Percentiles rank a stretch among this genome's conserved stretches.
These are phyloP conservation scores for Letharia lupina DNA, from an alignment of 495 filamentous ascomycete species.

Conservation along the genomic window DNA sequence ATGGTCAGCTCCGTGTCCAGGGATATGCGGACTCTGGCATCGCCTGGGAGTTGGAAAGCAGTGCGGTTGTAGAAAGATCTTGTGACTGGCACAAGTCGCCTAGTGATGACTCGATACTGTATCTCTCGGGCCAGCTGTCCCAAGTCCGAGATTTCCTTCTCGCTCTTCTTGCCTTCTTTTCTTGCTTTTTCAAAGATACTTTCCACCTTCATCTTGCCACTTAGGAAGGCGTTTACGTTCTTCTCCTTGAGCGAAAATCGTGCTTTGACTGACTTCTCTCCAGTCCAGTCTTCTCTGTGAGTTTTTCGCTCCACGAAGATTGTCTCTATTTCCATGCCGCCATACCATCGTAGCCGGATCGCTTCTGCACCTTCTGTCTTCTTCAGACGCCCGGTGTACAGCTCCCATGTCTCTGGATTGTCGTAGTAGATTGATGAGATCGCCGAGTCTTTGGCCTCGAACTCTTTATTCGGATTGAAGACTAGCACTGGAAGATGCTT, in stretches of 20 bases:
- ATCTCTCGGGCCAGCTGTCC: constrained; percentile 86
- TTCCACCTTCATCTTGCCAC: constrained; percentile 70
- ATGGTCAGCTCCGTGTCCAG: constrained; percentile 94
- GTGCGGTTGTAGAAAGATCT: constrained; percentile 96
- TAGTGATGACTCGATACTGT: constrained; percentile 82
- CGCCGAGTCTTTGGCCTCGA: constrained; percentile 77
- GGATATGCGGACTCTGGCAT: constrained; percentile 92
- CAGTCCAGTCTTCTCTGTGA: constrained; percentile 98
- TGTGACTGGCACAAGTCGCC: constrained; percentile 74
- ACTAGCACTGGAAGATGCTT: constrained; percentile 91
- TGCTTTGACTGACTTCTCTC: constrained; percentile 97
- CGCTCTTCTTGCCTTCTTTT: constrained; percentile 85
- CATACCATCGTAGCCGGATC: constrained; percentile 94
- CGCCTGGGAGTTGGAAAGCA: constrained; percentile 93
- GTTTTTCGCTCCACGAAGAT: constrained; percentile 98
- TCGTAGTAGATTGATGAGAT: constrained; percentile 99
- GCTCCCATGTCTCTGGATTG: constrained; percentile 83
- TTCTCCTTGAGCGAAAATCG: constrained; percentile 94
- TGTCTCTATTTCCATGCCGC: constrained; percentile 85
- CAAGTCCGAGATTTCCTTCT: constrained; percentile 79
- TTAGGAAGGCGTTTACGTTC: constrained; percentile 82
- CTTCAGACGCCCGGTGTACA: constrained; percentile 89
- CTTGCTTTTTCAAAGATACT: constrained; percentile 89
- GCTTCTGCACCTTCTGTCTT: constrained; percentile 98
- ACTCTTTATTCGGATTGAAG: constrained; percentile 96